Evolutionary conservation across 176 grass and related monocot genomes (phyloP).

Genomic region (Aegilops tauschii): DNA sequence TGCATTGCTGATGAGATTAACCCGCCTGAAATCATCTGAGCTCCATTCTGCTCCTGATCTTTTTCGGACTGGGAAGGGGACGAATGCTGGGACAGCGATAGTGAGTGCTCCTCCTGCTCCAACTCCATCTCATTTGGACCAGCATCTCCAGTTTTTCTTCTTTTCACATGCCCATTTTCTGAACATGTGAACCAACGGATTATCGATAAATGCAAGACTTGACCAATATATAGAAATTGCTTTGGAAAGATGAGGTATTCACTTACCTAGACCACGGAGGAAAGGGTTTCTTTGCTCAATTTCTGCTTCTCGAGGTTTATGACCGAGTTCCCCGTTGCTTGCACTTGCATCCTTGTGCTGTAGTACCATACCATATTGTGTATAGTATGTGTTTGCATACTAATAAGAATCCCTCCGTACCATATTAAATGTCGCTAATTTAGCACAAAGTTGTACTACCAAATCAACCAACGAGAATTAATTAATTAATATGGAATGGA

Average conservation of each 20-base stretch:
- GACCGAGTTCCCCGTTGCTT: conserved; percentile 42
- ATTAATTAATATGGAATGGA: no score
- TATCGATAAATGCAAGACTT: not conserved
- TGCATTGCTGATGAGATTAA: conserved; percentile 51
- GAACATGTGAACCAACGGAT: not conserved
- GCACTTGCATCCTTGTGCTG: conserved; percentile 40
- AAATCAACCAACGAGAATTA: no score
- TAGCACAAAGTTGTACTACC: no score
- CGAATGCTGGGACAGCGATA: conserved; percentile 87
- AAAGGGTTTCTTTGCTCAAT: conserved; percentile 52
- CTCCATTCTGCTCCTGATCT: conserved; percentile 76
- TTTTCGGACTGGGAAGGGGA: conserved; percentile 77
- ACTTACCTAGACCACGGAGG: conserved; percentile 45
- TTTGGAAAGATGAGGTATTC: not conserved
- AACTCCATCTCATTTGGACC: conserved; percentile 46
- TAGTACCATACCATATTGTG: not conserved
- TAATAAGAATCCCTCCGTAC: no score
- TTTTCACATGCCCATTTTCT: conserved; percentile 73
- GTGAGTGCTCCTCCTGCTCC: conserved; percentile 92
- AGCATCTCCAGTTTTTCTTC: conserved; percentile 59
- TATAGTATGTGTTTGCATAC: not conserved
- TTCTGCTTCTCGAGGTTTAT: conserved; percentile 36
- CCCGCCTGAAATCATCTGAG: conserved; percentile 50
- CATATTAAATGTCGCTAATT: no score
- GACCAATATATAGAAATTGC: not conserved